phyloP scores from a whole-genome alignment of 2,329 filamentous ascomycete species.

The Beauveria brongniartii region DNA sequence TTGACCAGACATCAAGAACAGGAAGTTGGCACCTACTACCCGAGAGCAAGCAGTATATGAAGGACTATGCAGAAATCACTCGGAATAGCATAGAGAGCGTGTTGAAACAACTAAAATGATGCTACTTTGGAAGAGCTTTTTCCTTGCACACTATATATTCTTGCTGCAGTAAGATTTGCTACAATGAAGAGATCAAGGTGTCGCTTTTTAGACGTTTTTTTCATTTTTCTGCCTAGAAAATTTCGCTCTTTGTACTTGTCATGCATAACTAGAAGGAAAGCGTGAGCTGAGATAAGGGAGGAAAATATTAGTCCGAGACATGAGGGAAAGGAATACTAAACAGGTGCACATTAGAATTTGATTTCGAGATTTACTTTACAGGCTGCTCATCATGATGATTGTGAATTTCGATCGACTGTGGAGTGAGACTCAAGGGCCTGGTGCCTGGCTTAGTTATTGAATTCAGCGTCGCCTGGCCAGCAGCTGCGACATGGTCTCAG shows the following conservation, averaged over 20 bases:
- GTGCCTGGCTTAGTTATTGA: background rate
- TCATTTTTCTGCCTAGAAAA: background rate
- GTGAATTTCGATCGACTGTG: background rate
- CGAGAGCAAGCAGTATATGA: background rate
- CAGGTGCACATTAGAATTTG: background rate
- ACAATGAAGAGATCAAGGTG: background rate
- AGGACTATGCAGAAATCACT: background rate
- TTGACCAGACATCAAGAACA: background rate
- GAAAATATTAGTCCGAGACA: background rate
- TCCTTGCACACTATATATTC: background rate
- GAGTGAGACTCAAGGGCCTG: background rate
- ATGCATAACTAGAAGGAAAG: background rate
- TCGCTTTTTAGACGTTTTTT: background rate
- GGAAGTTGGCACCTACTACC: background rate
- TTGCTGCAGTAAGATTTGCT: background rate
- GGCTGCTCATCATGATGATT: background rate
- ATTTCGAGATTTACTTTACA: background rate
- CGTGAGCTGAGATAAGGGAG: background rate
- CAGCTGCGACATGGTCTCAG: background rate
- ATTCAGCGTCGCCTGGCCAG: background rate
- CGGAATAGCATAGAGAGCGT: background rate
- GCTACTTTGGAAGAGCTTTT: background rate
- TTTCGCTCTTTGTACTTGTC: background rate
- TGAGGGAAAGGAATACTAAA: background rate
- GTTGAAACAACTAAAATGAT: background rate